A percentile compares a stretch with the other conserved stretches of the same genome.
phyloP scores from a whole-genome alignment of 345 rosid species.

The Excoecaria cochinchinensis region DNA sequence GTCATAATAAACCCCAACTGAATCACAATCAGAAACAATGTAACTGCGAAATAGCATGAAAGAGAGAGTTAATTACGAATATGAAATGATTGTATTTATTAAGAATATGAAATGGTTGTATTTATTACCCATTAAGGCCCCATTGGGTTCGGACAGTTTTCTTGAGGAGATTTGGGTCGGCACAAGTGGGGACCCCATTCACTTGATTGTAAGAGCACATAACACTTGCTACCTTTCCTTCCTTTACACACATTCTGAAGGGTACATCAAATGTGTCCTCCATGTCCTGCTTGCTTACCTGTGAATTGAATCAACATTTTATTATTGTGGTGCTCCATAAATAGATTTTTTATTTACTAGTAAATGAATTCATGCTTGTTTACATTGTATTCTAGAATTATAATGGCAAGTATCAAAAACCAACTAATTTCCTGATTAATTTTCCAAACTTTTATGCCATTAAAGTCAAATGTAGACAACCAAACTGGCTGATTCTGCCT shows the following conservation, averaged over 20 bases:
- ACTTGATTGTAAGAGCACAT: slow-evolving; percentile 42
- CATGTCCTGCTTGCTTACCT: slow-evolving; percentile 38
- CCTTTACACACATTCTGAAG: slow-evolving; percentile 29
- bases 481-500: neutral
- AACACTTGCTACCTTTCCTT: slow-evolving; percentile 34
- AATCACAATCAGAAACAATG: slow-evolving; percentile 37
- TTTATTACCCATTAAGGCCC: slow-evolving; percentile 27
- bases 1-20: slow-evolving; percentile 29
- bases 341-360: too few species aligned
- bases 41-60: slow-evolving; percentile 14
- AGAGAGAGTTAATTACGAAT: neutral
- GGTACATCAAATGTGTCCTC: slow-evolving; percentile 38
- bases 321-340: too few species aligned
- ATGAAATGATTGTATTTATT: neutral
- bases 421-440: neutral
- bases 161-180: slow-evolving; percentile 29
- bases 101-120: too few species aligned
- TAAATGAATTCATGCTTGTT: too few species aligned
- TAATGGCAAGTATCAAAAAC: neutral
- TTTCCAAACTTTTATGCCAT: slow-evolving; percentile 4
- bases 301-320: neutral
- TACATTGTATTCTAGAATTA: neutral
- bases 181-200: slow-evolving; percentile 37
- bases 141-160: slow-evolving; percentile 30
- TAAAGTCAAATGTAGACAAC: neutral